Evolutionary conservation across 129 eudicot species (phyloP), one percentile per base, ranked within the genome.

Genomic region (Flaveria sonorensis): DNA sequence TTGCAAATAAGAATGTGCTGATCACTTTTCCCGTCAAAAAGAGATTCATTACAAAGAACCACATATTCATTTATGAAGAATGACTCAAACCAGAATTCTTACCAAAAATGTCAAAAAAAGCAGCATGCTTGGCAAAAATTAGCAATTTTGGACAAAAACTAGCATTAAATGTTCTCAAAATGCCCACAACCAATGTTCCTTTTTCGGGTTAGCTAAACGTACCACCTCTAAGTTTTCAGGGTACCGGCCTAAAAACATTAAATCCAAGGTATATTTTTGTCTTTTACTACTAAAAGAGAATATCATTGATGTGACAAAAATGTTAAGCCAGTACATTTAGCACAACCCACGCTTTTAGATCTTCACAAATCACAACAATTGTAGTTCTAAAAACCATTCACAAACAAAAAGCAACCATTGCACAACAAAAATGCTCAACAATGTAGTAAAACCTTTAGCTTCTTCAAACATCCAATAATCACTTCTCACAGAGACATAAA

Each of bases 401-500:
- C 21, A 45, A 48, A 23, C 7, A 23, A 50, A 28, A n/a, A 26
- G 65, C 65, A 52, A 71, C 2, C 15, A 47, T 68, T 2, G 59
- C 14, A 43, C 14, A 16, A 8, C 24, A 4, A 45, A 45, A 45
- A 32, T 0, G 6, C 39, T 32, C 39, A 32, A 45, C 48, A 45
- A 45, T 45, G 13, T 9, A 8, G 3, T 45, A 45, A 45, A 45
- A 8, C 16, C 15, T 47, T 48, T 48, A 48, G 5, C 14, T 13
- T 48, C 48, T 15, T 46, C 46, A 18, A 30, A 4, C 24, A 75
- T 63, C 39, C 53, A 50, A 28, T 20, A 10, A 46, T 72, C 24
- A 10, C 19, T 76, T 64, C 80, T 76, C 15, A 3, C 0, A 10
- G 72, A 73, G 47, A 24, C 60, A 43, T 28, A 65, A 66, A 52